Evolutionary conservation across 2,329 filamentous ascomycete genomes (phyloP), one percentile per base, ranked within the genome.

Genomic region (Coniochaeta prunicola): DNA sequence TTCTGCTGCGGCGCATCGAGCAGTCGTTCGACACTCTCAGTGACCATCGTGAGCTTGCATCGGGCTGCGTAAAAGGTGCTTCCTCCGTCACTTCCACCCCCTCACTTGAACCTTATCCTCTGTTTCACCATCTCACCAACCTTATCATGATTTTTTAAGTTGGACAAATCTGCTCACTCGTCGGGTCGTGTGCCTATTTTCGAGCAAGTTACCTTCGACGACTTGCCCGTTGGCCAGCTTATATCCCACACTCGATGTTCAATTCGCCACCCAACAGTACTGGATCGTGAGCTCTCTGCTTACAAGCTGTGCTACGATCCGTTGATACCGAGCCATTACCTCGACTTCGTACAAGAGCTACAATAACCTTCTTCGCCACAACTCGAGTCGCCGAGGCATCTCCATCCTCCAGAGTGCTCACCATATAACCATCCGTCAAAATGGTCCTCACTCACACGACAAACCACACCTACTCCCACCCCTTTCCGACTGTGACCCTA

Each of bases 401-500:
- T 17, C 28, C 31, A 36, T 5, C 36, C 36, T 10, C 9, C 19
- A 17, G 36, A 3, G 2, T 12, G 30, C n/a, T 26, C 54, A 28
- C n/a, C n/a, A n/a, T n/a, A n/a, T n/a, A 26, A 56, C n/a, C 24
- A 12, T 17, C 33, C 58, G 69, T 63, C 68, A 80, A 69, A 59
- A 86, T 86, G 83, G 83, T 86, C 63, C 81, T 86, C 74, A 83
- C 80, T 7, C 83, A 85, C 72, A 83, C 82, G 58, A 86, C 84
- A 66, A 85, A 82, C 74, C 88, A 90, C 72, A 84, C 81, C 68
- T 92, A 92, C 80, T 81, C 86, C 64, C 91, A 93, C 74, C 87
- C 89, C 55, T 93, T 93, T 77, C 86, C 89, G 62, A 90, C 90
- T 71, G 90, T 94, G 62, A 91, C 90, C 55, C 87, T 94, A 72